Evolutionary conservation across 2,329 filamentous ascomycete species (phyloP).

Genomic region (Hypoxylon sp.): DNA sequence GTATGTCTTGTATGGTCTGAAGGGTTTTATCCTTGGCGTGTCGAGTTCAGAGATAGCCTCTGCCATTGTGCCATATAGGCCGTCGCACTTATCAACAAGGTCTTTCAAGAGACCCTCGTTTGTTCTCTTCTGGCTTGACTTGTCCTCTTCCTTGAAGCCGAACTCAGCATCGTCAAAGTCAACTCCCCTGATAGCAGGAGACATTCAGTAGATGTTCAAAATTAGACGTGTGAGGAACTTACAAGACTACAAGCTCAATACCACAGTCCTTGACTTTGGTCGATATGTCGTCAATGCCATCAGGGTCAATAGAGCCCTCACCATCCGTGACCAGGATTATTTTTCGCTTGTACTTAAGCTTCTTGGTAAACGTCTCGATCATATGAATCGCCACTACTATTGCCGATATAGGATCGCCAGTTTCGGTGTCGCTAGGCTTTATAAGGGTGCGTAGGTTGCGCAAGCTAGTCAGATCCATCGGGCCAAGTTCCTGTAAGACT

Average conservation of each 20-base stretch:
- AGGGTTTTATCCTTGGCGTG: constrained; percentile 79
- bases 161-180: constrained; percentile 95
- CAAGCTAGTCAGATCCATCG: constrained; percentile 75
- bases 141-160: constrained; percentile 92
- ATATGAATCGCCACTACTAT: constrained; percentile 88
- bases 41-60: constrained; percentile 86
- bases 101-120: constrained; percentile 78
- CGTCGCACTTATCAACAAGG: constrained; percentile 76
- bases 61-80: constrained; percentile 83
- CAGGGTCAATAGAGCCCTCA: constrained; percentile 76
- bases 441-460: constrained; percentile 73
- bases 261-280: constrained; percentile 79
- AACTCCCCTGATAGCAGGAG: constrained; percentile 70
- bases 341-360: constrained; percentile 82
- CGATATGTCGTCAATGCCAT: constrained; percentile 77
- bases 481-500: constrained; percentile 76
- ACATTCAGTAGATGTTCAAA: constrained; percentile 30
- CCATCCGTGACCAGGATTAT: constrained; percentile 91
- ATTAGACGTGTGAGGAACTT: constrained; percentile 55
- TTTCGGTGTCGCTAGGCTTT: constrained; percentile 73
- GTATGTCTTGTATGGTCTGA: constrained; percentile 82
- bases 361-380: constrained; percentile 83
- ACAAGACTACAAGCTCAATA: constrained; percentile 85
- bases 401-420: constrained; percentile 88
- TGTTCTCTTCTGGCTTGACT: constrained; percentile 75